A percentile compares a stretch with the other conserved stretches of the same genome.
Conservation (phyloP, 2,329 filamentous ascomycete genomes). For the Cladosporium austrohemisphaericum region DNA sequence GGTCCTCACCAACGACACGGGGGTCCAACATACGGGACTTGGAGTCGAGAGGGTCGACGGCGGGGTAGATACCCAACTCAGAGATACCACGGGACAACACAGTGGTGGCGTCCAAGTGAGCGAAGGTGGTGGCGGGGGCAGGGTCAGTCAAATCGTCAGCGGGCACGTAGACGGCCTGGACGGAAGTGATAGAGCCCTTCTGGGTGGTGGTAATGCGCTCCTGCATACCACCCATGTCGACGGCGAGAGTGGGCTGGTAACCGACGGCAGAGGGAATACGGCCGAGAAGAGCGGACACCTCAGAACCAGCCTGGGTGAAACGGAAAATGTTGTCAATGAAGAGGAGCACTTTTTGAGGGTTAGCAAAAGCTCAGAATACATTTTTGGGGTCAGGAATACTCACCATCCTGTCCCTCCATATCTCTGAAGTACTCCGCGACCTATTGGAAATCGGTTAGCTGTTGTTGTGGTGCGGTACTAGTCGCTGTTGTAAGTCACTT, state of each 20-base stretch:
- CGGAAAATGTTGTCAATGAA: conserved; percentile 99
- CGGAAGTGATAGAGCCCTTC: conserved; percentile 99
- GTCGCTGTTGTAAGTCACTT: conserved; percentile 34
- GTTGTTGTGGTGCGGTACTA: conserved; percentile 42
- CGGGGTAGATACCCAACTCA: conserved; percentile 99
- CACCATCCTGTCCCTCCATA: conserved; percentile 42
- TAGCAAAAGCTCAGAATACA: background rate
- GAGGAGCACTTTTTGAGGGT: conserved; percentile 96
- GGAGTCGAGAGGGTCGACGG: conserved; percentile 98
- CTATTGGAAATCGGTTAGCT: conserved; percentile 28
- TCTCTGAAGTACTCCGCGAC: conserved; percentile 83
- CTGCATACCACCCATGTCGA: conserved; percentile 99
- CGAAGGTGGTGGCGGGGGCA: conserved; percentile 98
- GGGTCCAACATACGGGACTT: conserved; percentile 99
- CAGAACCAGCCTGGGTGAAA: conserved; percentile 99
- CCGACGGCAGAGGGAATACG: conserved; percentile 99
- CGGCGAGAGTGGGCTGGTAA: conserved; percentile 98
- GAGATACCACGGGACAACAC: conserved; percentile 99
- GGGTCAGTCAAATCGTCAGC: conserved; percentile 99
- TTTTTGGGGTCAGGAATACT: no score
- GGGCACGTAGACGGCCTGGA: conserved; percentile 99
- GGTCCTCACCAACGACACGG: conserved; percentile 95
- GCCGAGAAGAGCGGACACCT: conserved; percentile 98
- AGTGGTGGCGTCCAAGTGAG: conserved; percentile 99
- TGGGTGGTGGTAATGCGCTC: conserved; percentile 99